These are phyloP conservation scores for Cercophora samala DNA, from an alignment of 495 filamentous ascomycete species.

Conservation along the genomic window DNA sequence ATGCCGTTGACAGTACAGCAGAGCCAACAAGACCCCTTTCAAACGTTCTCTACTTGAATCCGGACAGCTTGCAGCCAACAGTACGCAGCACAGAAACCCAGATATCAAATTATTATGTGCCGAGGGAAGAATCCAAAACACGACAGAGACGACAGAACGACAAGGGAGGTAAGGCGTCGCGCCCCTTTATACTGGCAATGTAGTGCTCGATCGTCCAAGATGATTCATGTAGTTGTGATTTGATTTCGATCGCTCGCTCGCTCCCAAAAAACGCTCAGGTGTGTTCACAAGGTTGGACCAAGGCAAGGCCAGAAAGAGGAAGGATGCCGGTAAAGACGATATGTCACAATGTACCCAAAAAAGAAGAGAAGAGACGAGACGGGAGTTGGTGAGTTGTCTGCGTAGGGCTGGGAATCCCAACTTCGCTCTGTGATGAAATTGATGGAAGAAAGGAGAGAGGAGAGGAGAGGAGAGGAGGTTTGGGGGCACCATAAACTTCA, in stretches of 20 bases:
- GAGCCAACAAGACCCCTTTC: neutral
- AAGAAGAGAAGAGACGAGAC: neutral
- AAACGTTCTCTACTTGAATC: too few relatives aligned
- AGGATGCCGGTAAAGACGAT: constrained; percentile 9
- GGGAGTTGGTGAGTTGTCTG: neutral
- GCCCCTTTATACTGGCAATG: neutral
- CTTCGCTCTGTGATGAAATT: neutral
- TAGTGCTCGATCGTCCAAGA: neutral
- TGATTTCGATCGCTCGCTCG: constrained; percentile 8
- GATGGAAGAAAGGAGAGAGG: neutral
- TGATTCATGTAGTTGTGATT: constrained; percentile 5
- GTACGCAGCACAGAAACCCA: neutral
- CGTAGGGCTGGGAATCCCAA: neutral
- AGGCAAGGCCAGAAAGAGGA: neutral
- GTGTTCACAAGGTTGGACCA: neutral
- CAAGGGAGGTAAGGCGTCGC: neutral
- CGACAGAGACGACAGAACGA: neutral
- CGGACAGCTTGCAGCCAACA: neutral
- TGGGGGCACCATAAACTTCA: neutral
- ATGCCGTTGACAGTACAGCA: neutral
- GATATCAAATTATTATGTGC: neutral
- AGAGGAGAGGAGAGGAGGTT: neutral
- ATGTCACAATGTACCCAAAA: constrained; percentile 11
- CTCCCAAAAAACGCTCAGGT: constrained; percentile 13
- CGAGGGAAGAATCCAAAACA: neutral